Evolutionary conservation across 139 green algal species (phyloP).

Genomic region (Chlorella sp.): DNA sequence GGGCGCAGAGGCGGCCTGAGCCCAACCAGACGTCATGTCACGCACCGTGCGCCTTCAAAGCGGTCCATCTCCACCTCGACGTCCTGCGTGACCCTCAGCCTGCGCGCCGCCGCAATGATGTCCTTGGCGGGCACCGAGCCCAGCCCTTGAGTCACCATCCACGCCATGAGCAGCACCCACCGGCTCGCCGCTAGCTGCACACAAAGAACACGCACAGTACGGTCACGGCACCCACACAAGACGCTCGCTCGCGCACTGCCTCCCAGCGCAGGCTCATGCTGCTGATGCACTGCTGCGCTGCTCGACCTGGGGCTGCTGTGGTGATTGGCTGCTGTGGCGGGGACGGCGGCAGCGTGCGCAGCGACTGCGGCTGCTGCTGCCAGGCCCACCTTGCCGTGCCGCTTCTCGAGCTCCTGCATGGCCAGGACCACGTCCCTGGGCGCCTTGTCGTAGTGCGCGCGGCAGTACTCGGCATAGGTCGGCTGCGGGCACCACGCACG

Average conservation of each 20-base stretch:
- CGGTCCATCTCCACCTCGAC: slow-evolving; percentile 77
- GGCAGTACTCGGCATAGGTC: slow-evolving; percentile 2
- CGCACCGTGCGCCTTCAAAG: slow-evolving; percentile 39
- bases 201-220: background rate
- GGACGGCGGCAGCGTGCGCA: background rate
- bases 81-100: slow-evolving; percentile 63
- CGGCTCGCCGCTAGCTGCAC: slow-evolving; percentile 37
- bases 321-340: background rate
- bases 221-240: background rate
- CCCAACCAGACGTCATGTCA: too few species aligned
- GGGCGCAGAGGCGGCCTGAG: too few species aligned
- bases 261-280: background rate
- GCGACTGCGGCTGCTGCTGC: background rate
- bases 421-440: background rate
- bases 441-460: background rate
- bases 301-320: background rate
- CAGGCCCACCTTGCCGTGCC: background rate
- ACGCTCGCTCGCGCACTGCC: background rate
- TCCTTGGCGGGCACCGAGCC: slow-evolving; percentile 53
- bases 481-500: too few species aligned
- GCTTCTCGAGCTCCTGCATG: slow-evolving; percentile 1
- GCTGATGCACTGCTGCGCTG: background rate
- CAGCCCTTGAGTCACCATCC: slow-evolving; percentile 55
- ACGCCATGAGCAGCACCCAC: slow-evolving; percentile 59
- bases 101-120: slow-evolving; percentile 44